A percentile compares a stretch with the other conserved stretches of the same genome.
Conservation (phyloP, 2,329 filamentous ascomycete genomes). For the Cladosporium sp. region DNA sequence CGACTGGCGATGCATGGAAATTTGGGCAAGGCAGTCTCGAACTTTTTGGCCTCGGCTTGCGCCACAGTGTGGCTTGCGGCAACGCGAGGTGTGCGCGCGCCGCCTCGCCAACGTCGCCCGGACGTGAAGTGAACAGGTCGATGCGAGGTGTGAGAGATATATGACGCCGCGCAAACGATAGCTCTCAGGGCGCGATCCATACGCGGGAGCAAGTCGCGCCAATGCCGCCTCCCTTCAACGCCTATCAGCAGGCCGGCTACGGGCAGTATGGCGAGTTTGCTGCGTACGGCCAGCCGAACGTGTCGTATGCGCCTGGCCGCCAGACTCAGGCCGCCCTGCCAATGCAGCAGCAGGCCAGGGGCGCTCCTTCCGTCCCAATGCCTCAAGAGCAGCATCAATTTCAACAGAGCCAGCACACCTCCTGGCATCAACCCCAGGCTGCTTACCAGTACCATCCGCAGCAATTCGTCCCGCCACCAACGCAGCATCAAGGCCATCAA, state of each 20-base stretch:
- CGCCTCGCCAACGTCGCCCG: conserved; percentile 3
- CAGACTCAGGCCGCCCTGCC: neutral
- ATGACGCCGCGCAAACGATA: neutral
- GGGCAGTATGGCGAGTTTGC: neutral
- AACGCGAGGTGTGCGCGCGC: neutral
- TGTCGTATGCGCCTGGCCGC: neutral
- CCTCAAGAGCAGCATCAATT: neutral
- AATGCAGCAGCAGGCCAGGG: conserved; percentile 2
- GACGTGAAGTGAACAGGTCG: neutral
- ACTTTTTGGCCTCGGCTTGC: conserved; percentile 11
- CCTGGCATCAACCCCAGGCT: neutral
- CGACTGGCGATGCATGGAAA: neutral
- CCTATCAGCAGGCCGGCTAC: conserved; percentile 1
- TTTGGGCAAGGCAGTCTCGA: conserved; percentile 3
- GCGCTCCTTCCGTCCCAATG: conserved; percentile 5
- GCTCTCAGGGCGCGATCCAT: neutral
- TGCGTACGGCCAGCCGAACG: neutral
- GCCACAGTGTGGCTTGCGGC: conserved; percentile 5
- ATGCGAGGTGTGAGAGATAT: neutral
- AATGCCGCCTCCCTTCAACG: conserved; percentile 4
- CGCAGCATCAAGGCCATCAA: neutral
- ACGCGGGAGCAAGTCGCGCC: neutral
- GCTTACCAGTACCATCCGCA: neutral
- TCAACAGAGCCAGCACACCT: neutral
- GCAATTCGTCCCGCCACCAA: neutral